These are phyloP conservation scores for Solanum sparsipilum DNA, from an alignment of 257 asterid genomes.

Conservation along the genomic window DNA sequence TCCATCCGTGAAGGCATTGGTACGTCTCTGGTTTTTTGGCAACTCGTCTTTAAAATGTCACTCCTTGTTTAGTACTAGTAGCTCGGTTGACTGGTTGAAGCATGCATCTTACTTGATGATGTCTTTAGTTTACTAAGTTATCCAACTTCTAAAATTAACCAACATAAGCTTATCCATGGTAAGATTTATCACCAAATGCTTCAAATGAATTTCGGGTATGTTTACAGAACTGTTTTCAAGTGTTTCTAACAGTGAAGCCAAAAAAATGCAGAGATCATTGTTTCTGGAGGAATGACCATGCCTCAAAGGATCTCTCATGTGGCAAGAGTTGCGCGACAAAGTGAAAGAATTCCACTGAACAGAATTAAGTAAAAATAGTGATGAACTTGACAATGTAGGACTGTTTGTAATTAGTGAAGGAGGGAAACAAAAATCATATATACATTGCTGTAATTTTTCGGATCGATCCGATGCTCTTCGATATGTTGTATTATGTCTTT, in stretches of 20 bases:
- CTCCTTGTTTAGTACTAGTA: not conserved
- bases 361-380: conserved; percentile 24
- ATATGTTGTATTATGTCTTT: not conserved
- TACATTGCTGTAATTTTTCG: not conserved
- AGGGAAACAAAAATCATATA: not conserved
- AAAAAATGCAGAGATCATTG: conserved; percentile 67
- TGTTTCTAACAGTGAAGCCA: conserved; percentile 2
- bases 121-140: not conserved
- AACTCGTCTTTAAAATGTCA: not conserved
- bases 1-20: conserved; percentile 96
- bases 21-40: conserved; percentile 6
- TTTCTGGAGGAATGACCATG: conserved; percentile 96
- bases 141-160: not conserved
- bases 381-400: not conserved
- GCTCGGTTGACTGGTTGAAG: not conserved
- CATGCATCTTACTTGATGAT: not conserved
- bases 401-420: not conserved
- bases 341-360: conserved; percentile 54
- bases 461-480: not conserved
- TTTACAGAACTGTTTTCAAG: not conserved
- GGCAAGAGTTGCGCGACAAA: conserved; percentile 40
- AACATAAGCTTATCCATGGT: not conserved
- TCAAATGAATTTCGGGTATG: not conserved
- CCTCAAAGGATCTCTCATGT: conserved; percentile 64
- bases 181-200: not conserved